Evolutionary conservation across 2,329 filamentous ascomycete genomes (phyloP), one percentile per base, ranked within the genome.

Genomic region (Pseudocercospora pini-densiflorae): DNA sequence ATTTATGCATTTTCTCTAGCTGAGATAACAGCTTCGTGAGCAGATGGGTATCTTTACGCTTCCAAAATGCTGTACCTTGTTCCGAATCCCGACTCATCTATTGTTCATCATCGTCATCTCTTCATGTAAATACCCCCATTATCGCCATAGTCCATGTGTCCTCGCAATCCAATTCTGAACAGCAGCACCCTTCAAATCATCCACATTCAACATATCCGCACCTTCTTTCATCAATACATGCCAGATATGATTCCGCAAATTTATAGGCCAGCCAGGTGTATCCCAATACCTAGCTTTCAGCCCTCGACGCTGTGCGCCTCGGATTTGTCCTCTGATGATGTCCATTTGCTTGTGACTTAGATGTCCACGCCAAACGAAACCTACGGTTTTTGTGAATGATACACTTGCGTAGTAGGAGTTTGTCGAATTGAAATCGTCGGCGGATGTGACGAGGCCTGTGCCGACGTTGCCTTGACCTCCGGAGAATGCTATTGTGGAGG

Each of bases 391-490:
- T 19, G 77, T 78, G 73, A 92, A 89, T 16, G 86, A 84, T 2
- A 84, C 83, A 57, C 86, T 89, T 19, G 89, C 88, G 76, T 91
- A 92, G 78, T 88, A 89, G 3, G 88, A 90, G 75, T 90, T 92
- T 19, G 79, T 78, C 1, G 72, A 64, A 72, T 83, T 82, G 77
- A 85, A 90, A 0, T 76, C 76, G 68, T 81, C 79, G 29, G 81
- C 78, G 2, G 72, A 73, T 33, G 80, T 78, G 2, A 75, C 67
- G 55, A 45, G 12, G 24, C 51, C 51, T 43, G 68, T 69, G 1
- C 68, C 70, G 59, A 81, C 79, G 16, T 78, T 76, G 62, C 84
- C 85, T 76, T 86, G 84, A 16, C 61, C 64, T 33, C 47, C 55
- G 9, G 16, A 24, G 82, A 81, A 27, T 54, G 59, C 19, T 33